These are phyloP conservation scores for Davidsoniella neocaledoniae DNA, from an alignment of 2,329 filamentous ascomycete genomes.

Conservation along the genomic window DNA sequence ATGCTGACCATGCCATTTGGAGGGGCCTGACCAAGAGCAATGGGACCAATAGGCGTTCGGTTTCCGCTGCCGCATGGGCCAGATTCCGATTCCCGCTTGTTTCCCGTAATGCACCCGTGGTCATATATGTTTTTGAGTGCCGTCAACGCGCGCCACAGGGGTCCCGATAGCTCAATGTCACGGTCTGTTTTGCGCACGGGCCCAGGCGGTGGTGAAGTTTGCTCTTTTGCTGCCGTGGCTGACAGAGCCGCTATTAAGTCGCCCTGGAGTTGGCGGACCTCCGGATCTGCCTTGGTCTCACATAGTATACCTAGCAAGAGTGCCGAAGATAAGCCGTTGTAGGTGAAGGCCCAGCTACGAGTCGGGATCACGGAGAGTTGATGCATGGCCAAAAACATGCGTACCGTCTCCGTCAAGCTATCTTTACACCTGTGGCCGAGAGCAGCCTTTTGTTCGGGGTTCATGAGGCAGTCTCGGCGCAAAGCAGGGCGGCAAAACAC, in stretches of 20 bases:
- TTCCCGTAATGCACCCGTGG: conserved; percentile 39
- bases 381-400: conserved; percentile 54
- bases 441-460: conserved; percentile 33
- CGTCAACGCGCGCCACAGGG: conserved; percentile 41
- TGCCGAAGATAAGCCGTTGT: conserved; percentile 48
- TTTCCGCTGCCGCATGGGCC: conserved; percentile 29
- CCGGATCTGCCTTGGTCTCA: conserved; percentile 45
- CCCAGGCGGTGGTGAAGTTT: conserved; percentile 30
- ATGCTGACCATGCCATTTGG: conserved; percentile 14
- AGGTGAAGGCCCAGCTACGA: conserved; percentile 51
- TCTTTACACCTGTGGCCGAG: conserved; percentile 42
- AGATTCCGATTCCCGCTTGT: conserved; percentile 32
- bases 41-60: conserved; percentile 23
- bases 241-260: conserved; percentile 47
- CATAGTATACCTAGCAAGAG: conserved; percentile 45
- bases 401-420: conserved; percentile 47
- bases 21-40: conserved; percentile 15
- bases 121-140: conserved; percentile 51
- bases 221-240: conserved; percentile 46
- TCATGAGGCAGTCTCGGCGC: conserved; percentile 35
- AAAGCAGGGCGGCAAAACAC: conserved; percentile 48
- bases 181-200: conserved; percentile 39
- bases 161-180: conserved; percentile 45
- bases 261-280: conserved; percentile 45
- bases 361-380: conserved; percentile 50